phyloP scores from a whole-genome alignment of 805 yeast genomes.

The Hanseniaspora vineae region DNA sequence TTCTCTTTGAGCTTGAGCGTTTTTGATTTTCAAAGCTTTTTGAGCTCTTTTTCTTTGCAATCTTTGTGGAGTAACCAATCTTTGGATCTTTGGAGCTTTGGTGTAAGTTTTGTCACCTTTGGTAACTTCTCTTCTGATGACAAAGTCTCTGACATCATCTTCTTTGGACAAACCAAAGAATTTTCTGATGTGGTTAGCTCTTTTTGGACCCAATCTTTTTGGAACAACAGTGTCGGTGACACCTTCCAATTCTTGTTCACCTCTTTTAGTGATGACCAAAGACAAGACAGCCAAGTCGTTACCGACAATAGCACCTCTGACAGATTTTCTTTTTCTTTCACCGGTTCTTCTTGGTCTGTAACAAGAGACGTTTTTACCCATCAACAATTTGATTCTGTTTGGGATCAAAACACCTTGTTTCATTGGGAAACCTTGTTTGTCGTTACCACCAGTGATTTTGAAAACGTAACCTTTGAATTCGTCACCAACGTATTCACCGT shows the following conservation, averaged over 20 bases:
- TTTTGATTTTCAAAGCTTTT: constrained; percentile 84
- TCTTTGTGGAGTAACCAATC: constrained; percentile 97
- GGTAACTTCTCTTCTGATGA: constrained; percentile 94
- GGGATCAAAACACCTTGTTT: constrained; percentile 99
- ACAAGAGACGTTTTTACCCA: constrained; percentile 91
- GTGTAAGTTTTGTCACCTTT: constrained; percentile 98
- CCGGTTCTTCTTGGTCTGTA: constrained; percentile 99
- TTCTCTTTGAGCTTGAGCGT: constrained; percentile 98
- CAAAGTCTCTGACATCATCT: constrained; percentile 57
- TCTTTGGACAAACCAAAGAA: constrained; percentile 73
- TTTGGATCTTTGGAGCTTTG: constrained; percentile 99
- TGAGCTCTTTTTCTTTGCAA: constrained; percentile 98
- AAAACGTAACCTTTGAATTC: constrained; percentile 99
- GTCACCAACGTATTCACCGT: constrained; percentile 95
- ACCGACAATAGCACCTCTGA: constrained; percentile 98
- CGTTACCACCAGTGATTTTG: constrained; percentile 99
- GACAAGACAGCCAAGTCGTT: constrained; percentile 94
- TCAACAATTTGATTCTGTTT: constrained; percentile 94
- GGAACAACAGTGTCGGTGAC: constrained; percentile 89
- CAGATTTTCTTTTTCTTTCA: constrained; percentile 99
- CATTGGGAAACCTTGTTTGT: constrained; percentile 99
- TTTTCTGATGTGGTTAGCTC: constrained; percentile 99
- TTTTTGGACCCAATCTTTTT: constrained; percentile 99
- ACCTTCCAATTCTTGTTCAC: constrained; percentile 92
- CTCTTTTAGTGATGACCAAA: constrained; percentile 90